Conservation (phyloP, 345 rosid species). For the Odontarrhena argentea region DNA sequence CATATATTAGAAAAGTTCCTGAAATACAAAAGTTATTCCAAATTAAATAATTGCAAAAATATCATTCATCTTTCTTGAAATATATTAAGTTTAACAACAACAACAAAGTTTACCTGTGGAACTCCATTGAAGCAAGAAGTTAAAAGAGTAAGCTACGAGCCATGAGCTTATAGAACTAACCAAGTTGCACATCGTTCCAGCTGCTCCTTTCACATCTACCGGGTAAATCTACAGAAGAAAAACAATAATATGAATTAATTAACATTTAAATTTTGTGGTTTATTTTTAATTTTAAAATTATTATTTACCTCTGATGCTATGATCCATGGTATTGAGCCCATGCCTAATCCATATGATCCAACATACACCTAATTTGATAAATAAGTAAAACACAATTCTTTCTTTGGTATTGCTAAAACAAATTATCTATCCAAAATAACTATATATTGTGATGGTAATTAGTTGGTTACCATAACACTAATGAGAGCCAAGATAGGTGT, state of each 20-base stretch:
- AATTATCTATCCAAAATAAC: too few species aligned
- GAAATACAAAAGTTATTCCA: slow-evolving; percentile 16
- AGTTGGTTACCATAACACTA: slow-evolving; percentile 37
- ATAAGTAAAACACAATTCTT: not conserved
- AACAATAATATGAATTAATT: not conserved
- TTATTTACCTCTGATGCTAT: slow-evolving; percentile 48
- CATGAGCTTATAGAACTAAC: slow-evolving; percentile 54
- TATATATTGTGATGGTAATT: not conserved
- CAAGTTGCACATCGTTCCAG: slow-evolving; percentile 55
- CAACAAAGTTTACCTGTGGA: slow-evolving; percentile 42
- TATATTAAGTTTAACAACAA: not conserved
- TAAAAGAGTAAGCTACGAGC: slow-evolving; percentile 53
- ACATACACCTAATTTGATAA: slow-evolving; percentile 32
- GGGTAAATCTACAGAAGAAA: slow-evolving; percentile 46
- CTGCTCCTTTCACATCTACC: slow-evolving; percentile 58
- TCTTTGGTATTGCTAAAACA: not conserved
- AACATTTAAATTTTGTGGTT: not conserved
- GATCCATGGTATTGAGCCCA: slow-evolving; percentile 55
- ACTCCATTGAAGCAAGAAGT: slow-evolving; percentile 56
- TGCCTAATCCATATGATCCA: slow-evolving; percentile 52
- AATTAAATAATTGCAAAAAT: not conserved
- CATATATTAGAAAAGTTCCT: slow-evolving; percentile 50
- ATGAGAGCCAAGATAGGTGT: slow-evolving; percentile 36
- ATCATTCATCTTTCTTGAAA: not conserved
- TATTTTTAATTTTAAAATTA: not conserved